These are phyloP conservation scores for Botrytis byssoidea DNA, from an alignment of 2,329 filamentous ascomycete species.

Conservation along the genomic window DNA sequence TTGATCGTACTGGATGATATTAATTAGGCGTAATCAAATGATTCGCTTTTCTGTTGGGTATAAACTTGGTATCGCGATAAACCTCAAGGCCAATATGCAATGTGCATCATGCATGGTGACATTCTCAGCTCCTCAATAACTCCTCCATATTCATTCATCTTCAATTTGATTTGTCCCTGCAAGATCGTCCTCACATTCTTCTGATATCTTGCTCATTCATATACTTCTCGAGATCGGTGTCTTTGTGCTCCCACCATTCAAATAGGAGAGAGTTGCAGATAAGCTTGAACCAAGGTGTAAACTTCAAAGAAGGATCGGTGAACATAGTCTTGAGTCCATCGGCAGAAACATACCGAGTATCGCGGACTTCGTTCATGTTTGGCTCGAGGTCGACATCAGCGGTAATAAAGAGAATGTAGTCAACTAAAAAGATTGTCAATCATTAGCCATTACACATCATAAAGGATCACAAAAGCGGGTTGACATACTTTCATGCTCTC, in stretches of 20 bases:
- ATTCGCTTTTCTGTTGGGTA: conserved; percentile 21
- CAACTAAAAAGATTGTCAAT: conserved; percentile 56
- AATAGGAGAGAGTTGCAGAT: conserved; percentile 98
- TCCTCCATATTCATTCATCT: conserved; percentile 12
- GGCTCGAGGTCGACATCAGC: conserved; percentile 79
- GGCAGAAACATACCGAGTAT: conserved; percentile 77
- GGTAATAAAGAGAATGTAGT: conserved; percentile 99
- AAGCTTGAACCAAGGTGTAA: conserved; percentile 99
- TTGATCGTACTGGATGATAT: conserved; percentile 16
- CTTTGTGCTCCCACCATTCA: conserved; percentile 91
- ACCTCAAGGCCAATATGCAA: conserved; percentile 20
- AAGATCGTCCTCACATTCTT: conserved; percentile 62
- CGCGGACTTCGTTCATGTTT: conserved; percentile 87
- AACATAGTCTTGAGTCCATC: conserved; percentile 85
- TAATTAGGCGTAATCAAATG: conserved; percentile 20
- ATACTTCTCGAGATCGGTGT: conserved; percentile 79
- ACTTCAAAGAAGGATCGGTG: conserved; percentile 73
- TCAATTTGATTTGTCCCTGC: neutral
- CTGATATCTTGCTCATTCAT: conserved; percentile 82
- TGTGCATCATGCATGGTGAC: conserved; percentile 12
- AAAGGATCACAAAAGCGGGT: conserved; percentile 4
- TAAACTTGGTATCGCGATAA: conserved; percentile 9
- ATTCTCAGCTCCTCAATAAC: conserved; percentile 13
- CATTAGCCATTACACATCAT: conserved; percentile 23
- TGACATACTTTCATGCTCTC: conserved; percentile 90